These are phyloP conservation scores for Pezicula neosporulosa DNA, from an alignment of 2,329 filamentous ascomycete species.

Conservation along the genomic window DNA sequence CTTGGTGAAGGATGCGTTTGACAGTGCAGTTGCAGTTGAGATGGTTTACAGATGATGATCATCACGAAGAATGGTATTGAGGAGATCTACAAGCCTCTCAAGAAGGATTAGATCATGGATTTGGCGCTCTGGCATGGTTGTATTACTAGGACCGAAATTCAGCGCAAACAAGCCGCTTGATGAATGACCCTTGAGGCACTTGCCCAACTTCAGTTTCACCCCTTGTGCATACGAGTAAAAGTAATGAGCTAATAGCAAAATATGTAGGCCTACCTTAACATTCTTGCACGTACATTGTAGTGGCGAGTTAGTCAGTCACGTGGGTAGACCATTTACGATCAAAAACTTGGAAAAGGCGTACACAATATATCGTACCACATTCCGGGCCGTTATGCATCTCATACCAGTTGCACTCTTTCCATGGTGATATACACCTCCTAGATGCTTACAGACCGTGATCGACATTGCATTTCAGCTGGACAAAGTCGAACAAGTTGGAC, in stretches of 20 bases:
- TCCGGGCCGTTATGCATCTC: too few relatives aligned
- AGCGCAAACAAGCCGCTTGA: not conserved
- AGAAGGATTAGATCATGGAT: constrained; percentile 69
- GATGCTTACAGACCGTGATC: too few relatives aligned
- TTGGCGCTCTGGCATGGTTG: constrained; percentile 4
- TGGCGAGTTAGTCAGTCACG: too few relatives aligned
- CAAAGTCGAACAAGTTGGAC: too few relatives aligned
- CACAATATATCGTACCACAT: too few relatives aligned
- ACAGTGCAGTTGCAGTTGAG: constrained; percentile 93
- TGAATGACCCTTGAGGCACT: not conserved
- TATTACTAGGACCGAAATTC: constrained; percentile 13
- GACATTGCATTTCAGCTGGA: too few relatives aligned
- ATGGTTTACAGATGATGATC: constrained; percentile 91
- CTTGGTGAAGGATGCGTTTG: constrained; percentile 94
- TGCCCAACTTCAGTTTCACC: not conserved
- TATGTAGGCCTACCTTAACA: not conserved
- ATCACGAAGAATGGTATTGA: constrained; percentile 86
- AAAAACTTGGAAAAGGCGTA: too few relatives aligned
- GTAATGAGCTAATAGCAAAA: too few relatives aligned
- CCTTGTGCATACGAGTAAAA: not conserved
- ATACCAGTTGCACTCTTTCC: too few relatives aligned
- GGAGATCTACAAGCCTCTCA: constrained; percentile 79
- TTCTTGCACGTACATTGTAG: too few relatives aligned
- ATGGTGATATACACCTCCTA: too few relatives aligned
- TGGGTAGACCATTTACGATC: too few relatives aligned